A percentile compares a stretch with the other conserved stretches of the same genome.
phyloP scores from a whole-genome alignment of 2,329 filamentous ascomycete species.

The Fusarium sp. region DNA sequence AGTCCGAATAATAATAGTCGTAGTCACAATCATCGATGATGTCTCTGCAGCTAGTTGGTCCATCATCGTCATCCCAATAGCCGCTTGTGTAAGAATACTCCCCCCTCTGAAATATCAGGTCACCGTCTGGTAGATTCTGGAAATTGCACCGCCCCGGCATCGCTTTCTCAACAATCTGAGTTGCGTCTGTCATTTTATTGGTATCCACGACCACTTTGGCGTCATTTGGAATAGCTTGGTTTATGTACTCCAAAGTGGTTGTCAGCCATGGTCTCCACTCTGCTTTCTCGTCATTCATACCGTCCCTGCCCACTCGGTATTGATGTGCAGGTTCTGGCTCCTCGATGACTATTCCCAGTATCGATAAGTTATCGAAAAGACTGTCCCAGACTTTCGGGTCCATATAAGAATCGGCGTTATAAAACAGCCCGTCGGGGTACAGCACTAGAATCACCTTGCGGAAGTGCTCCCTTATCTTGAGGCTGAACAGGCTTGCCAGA shows the following conservation, averaged over 20 bases:
- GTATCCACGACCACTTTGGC: background rate
- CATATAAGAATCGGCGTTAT: background rate
- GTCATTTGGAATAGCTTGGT: background rate
- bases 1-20: background rate
- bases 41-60: background rate
- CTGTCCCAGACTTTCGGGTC: background rate
- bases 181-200: background rate
- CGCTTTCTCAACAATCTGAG: background rate
- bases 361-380: background rate
- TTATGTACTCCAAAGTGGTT: background rate
- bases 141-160: background rate
- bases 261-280: background rate
- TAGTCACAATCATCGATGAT: background rate
- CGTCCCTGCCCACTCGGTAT: too few species aligned
- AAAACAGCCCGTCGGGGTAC: accelerated
- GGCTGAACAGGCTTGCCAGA: too few species aligned
- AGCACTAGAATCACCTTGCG: too few species aligned
- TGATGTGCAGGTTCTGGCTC: background rate
- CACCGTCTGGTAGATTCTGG: background rate
- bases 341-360: background rate
- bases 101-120: background rate
- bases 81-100: background rate
- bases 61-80: background rate
- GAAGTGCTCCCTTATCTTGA: too few species aligned
- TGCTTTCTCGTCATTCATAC: background rate